A percentile compares a stretch with the other conserved stretches of the same genome.
These are phyloP conservation scores for Tylopilus felleus DNA, from an alignment of 768 basidiomycete genomes.

Conservation along the genomic window DNA sequence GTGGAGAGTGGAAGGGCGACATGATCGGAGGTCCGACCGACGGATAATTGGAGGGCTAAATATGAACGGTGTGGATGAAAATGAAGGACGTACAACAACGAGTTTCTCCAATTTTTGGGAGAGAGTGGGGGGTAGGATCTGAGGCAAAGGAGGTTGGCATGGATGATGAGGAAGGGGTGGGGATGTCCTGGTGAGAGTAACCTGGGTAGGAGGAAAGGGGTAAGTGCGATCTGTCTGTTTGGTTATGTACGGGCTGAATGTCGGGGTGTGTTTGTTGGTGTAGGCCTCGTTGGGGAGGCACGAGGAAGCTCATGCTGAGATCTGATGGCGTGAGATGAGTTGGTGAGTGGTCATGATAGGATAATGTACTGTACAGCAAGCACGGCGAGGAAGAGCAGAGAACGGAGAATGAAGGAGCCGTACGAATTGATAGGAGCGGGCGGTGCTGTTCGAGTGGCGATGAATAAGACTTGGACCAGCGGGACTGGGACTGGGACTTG, in stretches of 20 bases:
- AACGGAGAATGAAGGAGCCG: conserved; percentile 19
- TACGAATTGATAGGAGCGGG: conserved; percentile 13
- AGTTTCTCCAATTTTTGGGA: conserved; percentile 65
- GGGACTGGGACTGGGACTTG: not conserved
- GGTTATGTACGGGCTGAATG: conserved; percentile 32
- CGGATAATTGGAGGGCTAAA: conserved; percentile 3
- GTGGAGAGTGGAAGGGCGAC: conserved; percentile 8
- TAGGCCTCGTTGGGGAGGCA: conserved; percentile 34
- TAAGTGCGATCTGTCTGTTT: conserved; percentile 33
- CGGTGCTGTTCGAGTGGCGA: not conserved
- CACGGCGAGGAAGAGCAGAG: conserved; percentile 6
- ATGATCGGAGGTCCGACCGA: conserved; percentile 26
- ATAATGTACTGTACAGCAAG: conserved; percentile 14
- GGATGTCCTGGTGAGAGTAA: conserved; percentile 33
- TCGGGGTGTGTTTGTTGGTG: conserved; percentile 26
- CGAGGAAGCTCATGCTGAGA: conserved; percentile 33
- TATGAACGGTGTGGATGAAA: conserved; percentile 6
- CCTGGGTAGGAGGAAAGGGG: conserved; percentile 38
- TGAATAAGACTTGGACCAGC: not conserved
- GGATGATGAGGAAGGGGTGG: conserved; percentile 26
- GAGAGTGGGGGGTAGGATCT: conserved; percentile 35
- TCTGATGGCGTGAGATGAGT: conserved; percentile 21
- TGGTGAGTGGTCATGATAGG: conserved; percentile 21
- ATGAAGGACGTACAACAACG: conserved; percentile 64
- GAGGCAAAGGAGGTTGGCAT: conserved; percentile 27